Evolutionary conservation across 2,329 filamentous ascomycete species (phyloP).

Genomic region (Colletotrichum tamarilloi): DNA sequence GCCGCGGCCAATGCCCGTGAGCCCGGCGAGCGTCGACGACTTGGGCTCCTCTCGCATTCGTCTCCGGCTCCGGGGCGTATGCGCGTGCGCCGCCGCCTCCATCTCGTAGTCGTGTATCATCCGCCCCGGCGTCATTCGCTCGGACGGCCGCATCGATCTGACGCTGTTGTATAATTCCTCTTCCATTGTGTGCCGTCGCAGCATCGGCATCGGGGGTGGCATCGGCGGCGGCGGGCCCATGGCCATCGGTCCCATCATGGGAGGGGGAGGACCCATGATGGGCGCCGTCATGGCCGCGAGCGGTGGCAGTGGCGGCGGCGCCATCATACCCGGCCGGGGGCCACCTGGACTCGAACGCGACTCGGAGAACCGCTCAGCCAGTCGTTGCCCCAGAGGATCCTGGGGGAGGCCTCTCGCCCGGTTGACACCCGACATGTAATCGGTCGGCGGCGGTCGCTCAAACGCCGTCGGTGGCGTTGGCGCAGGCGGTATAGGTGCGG

Average conservation of each 20-base stretch:
- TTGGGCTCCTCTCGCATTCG: constrained; percentile 43
- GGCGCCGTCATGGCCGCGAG: constrained; percentile 37
- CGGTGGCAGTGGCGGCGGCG: constrained; percentile 39
- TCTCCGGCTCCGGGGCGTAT: constrained; percentile 43
- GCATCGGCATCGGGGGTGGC: constrained; percentile 45
- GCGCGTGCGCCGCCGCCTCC: constrained; percentile 44
- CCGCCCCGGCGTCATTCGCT: constrained; percentile 43
- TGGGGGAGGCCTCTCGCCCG: constrained; percentile 54
- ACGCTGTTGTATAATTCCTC: constrained; percentile 51
- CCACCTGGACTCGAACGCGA: constrained; percentile 46
- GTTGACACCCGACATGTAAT: constrained; percentile 58
- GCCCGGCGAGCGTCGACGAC: constrained; percentile 59
- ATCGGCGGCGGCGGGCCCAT: constrained; percentile 40
- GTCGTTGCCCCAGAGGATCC: constrained; percentile 59
- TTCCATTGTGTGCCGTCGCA: constrained; percentile 55
- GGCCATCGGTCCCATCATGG: constrained; percentile 26
- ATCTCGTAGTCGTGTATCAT: constrained; percentile 46
- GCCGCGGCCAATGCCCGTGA: constrained; percentile 56
- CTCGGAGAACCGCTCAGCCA: constrained; percentile 63
- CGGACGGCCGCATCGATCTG: constrained; percentile 43
- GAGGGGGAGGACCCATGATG: constrained; percentile 12
- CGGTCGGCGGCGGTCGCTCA: constrained; percentile 48
- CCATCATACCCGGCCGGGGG: constrained; percentile 34
- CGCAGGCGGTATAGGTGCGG: constrained; percentile 43
- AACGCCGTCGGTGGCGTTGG: constrained; percentile 45